phyloP scores from a whole-genome alignment of 2,329 filamentous ascomycete genomes.

The Hymenoscyphus albidus region DNA sequence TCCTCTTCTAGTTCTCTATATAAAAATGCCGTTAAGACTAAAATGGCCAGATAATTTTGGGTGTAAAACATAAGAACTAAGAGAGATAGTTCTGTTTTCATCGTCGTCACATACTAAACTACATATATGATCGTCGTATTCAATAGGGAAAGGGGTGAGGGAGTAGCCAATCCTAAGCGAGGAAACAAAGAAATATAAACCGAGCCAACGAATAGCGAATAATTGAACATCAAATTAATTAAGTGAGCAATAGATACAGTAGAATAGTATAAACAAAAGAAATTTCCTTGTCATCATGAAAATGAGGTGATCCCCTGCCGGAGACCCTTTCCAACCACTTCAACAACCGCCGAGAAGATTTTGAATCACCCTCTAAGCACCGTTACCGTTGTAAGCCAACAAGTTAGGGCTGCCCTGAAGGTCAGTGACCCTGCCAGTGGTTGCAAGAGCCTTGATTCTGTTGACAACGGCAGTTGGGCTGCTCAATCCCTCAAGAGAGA shows the following conservation, averaged over 20 bases:
- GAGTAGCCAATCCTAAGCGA: too few relatives aligned
- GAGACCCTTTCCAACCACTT: neutral
- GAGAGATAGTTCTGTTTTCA: too few relatives aligned
- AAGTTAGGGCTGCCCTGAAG: conserved; percentile 6
- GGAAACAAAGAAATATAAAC: too few relatives aligned
- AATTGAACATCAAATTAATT: too few relatives aligned
- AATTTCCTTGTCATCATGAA: neutral
- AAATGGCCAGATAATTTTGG: too few relatives aligned
- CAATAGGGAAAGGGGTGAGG: too few relatives aligned
- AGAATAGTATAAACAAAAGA: neutral
- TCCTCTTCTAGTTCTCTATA: too few relatives aligned
- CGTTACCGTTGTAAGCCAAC: conserved; percentile 34
- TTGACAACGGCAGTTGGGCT: conserved; percentile 46
- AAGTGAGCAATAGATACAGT: neutral
- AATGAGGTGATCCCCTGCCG: neutral
- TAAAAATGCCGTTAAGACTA: too few relatives aligned
- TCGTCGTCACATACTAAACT: too few relatives aligned
- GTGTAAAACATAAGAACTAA: too few relatives aligned
- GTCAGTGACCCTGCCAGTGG: conserved; percentile 27
- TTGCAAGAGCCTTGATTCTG: conserved; percentile 41
- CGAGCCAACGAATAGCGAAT: too few relatives aligned
- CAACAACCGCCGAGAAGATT: neutral
- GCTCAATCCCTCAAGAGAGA: conserved; percentile 42
- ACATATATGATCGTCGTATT: too few relatives aligned
- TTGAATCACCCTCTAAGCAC: conserved; percentile 39